Evolutionary conservation across 768 basidiomycete species (phyloP), one percentile per base, ranked within the genome.

Genomic region (Pisolithus marmoratus): DNA sequence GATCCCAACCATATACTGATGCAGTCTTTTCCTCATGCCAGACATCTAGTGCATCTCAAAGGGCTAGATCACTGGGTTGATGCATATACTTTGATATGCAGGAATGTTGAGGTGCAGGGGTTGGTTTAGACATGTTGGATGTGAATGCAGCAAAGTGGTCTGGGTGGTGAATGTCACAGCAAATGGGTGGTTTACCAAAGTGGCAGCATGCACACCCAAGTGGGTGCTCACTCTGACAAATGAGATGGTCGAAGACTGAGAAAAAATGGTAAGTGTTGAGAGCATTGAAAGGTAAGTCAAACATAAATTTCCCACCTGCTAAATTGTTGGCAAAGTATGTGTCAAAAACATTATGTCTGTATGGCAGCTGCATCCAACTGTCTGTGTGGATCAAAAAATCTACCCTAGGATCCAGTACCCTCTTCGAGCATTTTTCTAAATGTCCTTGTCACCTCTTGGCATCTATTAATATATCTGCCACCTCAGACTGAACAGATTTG

Each of bases 331-430:
- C 53, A 51, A 63, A 70, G 43, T 51, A 65, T 1, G 59, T 46
- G 4, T 47, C 22, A 51, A 54, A 51, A 0, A 51, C 37, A 20
- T 62, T 14, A 54, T 51, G 12, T 55, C 60, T 17, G 42, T 43
- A 68, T 23, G 22, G 27, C n/a, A 60, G 48, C 8, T 40, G 49
- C 9, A 14, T 6, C 4, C 56, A 44, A 20, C 42, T 47, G 1
- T 50, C 46, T 0, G 67, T 61, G 51, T 70, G 69, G 20, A 69
- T 57, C 19, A 69, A 49, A 51, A 62, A 58, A 38, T 66, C 61
- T 41, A 70, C 31, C 2, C 51, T 61, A 7, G 54, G 58, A 9
- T 60, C 53, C 5, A 62, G 24, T 19, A 51, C 56, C 38, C 19
- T 2, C n/a, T 49, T 58, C 37, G 22, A 19, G 34, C 44, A 37